These are phyloP conservation scores for Hygrophorus russula DNA, from an alignment of 768 basidiomycete genomes.

Conservation along the genomic window DNA sequence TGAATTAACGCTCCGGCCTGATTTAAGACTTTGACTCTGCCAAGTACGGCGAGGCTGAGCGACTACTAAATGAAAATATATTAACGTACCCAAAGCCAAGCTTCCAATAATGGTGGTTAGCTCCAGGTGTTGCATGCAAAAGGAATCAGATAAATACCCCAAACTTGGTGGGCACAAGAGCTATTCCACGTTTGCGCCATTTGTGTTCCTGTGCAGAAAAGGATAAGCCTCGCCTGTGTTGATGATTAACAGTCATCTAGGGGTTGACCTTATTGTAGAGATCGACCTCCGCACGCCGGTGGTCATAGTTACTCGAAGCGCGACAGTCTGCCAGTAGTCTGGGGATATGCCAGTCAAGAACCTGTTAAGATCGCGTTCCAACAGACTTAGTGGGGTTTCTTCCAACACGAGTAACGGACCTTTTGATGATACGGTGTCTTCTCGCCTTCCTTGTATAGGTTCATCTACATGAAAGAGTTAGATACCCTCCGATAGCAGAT, in stretches of 20 bases:
- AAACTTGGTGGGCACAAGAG: conserved; percentile 11
- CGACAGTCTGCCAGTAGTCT: conserved; percentile 11
- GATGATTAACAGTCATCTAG: background rate
- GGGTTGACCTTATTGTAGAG: conserved; percentile 8
- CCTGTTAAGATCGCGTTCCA: background rate
- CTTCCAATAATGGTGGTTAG: background rate
- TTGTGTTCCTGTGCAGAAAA: conserved; percentile 7
- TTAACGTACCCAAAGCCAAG: conserved; percentile 10
- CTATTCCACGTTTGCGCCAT: conserved; percentile 12
- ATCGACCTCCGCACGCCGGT: conserved; percentile 9
- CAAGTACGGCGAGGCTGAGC: background rate
- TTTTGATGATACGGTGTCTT: conserved; percentile 13
- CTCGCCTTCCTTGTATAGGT: conserved; percentile 11
- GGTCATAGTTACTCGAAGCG: conserved; percentile 9
- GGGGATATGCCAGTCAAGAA: conserved; percentile 12
- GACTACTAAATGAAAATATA: background rate
- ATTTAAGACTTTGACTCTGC: conserved; percentile 8
- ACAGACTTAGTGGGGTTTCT: background rate
- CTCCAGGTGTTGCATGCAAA: background rate
- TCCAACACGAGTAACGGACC: background rate
- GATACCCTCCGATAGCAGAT: background rate
- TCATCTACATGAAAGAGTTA: conserved; percentile 5
- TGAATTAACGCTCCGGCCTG: conserved; percentile 11
- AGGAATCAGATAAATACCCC: conserved; percentile 3
- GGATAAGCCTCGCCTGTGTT: background rate